Conservation (phyloP, 495 filamentous ascomycete genomes). For the Coniosporium apollinis region DNA sequence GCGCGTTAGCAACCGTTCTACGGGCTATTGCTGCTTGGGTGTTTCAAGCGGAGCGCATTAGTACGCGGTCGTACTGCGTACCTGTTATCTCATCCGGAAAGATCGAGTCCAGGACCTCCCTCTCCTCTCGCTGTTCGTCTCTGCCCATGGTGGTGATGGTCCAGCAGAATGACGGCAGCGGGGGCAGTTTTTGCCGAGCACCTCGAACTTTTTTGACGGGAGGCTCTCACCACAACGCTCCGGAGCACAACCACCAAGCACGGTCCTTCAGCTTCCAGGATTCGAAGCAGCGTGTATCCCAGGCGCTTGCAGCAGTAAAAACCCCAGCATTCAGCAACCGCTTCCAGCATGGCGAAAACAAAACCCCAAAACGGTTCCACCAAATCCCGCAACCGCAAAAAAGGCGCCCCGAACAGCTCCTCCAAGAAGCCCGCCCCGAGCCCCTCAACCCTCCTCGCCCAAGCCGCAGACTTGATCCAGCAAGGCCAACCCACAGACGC, state of each 20-base stretch:
- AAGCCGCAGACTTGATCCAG: constrained; percentile 52
- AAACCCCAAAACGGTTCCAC: constrained; percentile 11
- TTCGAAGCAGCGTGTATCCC: too few species aligned
- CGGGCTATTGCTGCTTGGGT: not conserved
- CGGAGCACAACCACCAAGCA: too few species aligned
- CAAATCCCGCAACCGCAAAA: constrained; percentile 10
- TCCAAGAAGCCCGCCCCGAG: constrained; percentile 16
- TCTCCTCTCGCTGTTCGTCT: constrained; percentile 90
- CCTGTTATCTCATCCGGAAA: constrained; percentile 96
- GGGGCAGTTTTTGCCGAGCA: too few species aligned
- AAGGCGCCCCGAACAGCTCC: constrained; percentile 11
- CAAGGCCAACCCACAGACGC: constrained; percentile 54
- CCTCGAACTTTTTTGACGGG: too few species aligned
- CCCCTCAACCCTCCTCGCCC: constrained; percentile 38
- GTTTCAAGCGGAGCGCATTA: not conserved
- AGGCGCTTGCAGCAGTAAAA: too few species aligned
- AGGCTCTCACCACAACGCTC: too few species aligned
- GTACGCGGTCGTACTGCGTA: constrained; percentile 21
- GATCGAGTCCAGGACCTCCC: constrained; percentile 93
- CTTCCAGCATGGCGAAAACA: constrained; percentile 26
- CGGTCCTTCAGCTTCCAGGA: too few species aligned
- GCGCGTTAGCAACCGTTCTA: not conserved
- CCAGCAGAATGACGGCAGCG: too few species aligned
- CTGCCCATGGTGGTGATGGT: constrained; percentile 57
- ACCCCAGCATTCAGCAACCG: too few species aligned